Base-by-base conservation (phyloP, 108 stramenopile species). In the Skeletonema tropicum region DNA sequence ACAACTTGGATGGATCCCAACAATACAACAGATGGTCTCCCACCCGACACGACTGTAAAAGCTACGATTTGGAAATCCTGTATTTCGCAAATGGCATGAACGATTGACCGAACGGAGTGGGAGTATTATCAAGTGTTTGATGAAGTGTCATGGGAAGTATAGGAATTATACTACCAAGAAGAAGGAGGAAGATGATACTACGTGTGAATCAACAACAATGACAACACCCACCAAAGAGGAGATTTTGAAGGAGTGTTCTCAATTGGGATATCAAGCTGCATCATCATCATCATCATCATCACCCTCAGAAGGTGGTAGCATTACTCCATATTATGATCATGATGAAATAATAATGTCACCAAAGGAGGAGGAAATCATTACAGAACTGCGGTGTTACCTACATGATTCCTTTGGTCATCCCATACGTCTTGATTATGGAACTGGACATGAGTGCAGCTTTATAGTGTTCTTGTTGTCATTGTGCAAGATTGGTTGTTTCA, bases 381-480 rank as follows among this genome's bases (percentile, higher is more conserved):
- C 61, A 3, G 95, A 98, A 73, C 70, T 97, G 30, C 68, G 70
- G 17, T 83, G 93, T 2, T 98, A 98, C 71, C 71, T 98, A 11
- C 83, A 87, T 66, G 83, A 86, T 67, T 82, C 95, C 0, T 98
- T 98, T 82, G 98, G 96, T 11, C 94, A 97, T 76, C 85, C 91
- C 5, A 82, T 84, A 55, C 89, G 97, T 36, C 84, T 97, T 31
- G 98, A 98, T 72, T 98, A 96, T 77, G 98, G 98, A 10, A 98
- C 98, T 25, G 97, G 98, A 13, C 98, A 98, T 71, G 98, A 98
- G 73, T 91, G 82, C n/a, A 93, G 92, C 42, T 97, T 98, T 79
- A 65, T 90, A 15, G 90, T 98, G 5, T 92, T 95, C 57, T 68
- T 98, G 25, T 84, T 87, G 58, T 78, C 86, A 19, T 78, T 94